Evolutionary conservation across 345 rosid species (phyloP).

Genomic region (Cardamine occulta): DNA sequence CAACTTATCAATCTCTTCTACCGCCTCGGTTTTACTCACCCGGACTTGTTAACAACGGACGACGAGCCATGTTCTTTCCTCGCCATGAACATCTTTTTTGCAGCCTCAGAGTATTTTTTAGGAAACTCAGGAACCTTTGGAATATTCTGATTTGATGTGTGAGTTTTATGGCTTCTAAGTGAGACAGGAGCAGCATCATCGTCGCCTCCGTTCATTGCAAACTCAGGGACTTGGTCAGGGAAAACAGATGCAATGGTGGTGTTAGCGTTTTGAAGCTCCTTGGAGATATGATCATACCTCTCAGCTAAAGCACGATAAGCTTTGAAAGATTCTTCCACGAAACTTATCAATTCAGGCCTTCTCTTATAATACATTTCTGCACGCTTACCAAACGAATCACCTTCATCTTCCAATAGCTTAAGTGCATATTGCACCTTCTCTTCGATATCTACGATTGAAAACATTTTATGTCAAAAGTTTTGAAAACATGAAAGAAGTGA

Average conservation of each 20-base stretch:
- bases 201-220: slow-evolving; percentile 73
- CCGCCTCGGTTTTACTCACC: slow-evolving; percentile 67
- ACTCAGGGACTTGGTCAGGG: slow-evolving; percentile 79
- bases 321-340: slow-evolving; percentile 79
- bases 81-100: slow-evolving; percentile 54
- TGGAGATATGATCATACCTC: slow-evolving; percentile 84
- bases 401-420: slow-evolving; percentile 89
- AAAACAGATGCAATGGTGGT: slow-evolving; percentile 83
- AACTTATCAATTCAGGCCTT: slow-evolving; percentile 83
- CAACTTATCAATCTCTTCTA: slow-evolving; percentile 67
- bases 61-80: slow-evolving; percentile 31
- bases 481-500: not conserved
- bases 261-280: slow-evolving; percentile 96
- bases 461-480: not conserved
- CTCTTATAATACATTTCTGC: slow-evolving; percentile 97
- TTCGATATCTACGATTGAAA: slow-evolving; percentile 63
- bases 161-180: slow-evolving; percentile 36
- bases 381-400: slow-evolving; percentile 91
- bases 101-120: slow-evolving; percentile 52
- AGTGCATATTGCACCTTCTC: slow-evolving; percentile 71
- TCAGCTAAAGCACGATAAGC: slow-evolving; percentile 91
- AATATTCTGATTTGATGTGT: slow-evolving; percentile 37
- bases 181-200: slow-evolving; percentile 43
- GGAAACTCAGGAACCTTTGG: slow-evolving; percentile 73
- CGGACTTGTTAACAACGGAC: slow-evolving; percentile 53